Conservation (phyloP, 345 rosid species). For the Salix caprea region DNA sequence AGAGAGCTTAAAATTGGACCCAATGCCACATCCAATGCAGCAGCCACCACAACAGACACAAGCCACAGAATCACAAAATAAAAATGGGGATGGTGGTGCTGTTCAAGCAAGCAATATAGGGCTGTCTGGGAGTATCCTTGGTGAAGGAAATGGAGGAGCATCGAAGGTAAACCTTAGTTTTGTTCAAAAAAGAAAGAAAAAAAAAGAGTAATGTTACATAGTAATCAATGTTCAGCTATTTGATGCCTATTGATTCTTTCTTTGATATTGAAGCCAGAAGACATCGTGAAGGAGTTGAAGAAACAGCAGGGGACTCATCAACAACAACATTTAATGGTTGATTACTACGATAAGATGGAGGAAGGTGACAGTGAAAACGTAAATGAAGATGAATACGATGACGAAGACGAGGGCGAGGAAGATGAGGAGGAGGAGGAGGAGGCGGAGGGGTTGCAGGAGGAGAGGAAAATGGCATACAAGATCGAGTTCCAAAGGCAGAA, state of each 20-base stretch:
- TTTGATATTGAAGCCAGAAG: constrained; percentile 75
- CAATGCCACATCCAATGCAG: constrained; percentile 21
- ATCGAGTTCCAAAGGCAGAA: constrained; percentile 50
- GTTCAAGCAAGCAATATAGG: constrained; percentile 2
- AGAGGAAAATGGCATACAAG: constrained; percentile 49
- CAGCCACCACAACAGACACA: constrained; percentile 15
- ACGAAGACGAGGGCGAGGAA: constrained; percentile 31
- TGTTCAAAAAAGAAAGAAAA: not conserved
- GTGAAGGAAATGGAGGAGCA: constrained; percentile 38
- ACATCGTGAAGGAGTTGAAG: constrained; percentile 62
- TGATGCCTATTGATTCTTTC: constrained; percentile 32
- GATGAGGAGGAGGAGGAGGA: constrained; percentile 37
- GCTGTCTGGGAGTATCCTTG: constrained; percentile 17
- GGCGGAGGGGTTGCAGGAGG: constrained; percentile 43
- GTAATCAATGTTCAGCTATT: not conserved
- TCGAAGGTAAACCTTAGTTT: constrained; percentile 36
- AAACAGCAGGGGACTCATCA: constrained; percentile 30
- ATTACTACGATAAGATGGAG: constrained; percentile 45
- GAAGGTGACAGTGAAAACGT: constrained; percentile 35
- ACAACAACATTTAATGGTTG: constrained; percentile 31
- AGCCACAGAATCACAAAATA: constrained; percentile 14
- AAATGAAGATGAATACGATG: constrained; percentile 12
- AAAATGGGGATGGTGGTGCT: constrained; percentile 16
- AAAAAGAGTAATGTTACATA: not conserved
- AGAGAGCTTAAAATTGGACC: constrained; percentile 12